A percentile compares a stretch with the other conserved stretches of the same genome.
These are phyloP conservation scores for Coprinopsis sp. DNA, from an alignment of 768 basidiomycete species.

Conservation along the genomic window DNA sequence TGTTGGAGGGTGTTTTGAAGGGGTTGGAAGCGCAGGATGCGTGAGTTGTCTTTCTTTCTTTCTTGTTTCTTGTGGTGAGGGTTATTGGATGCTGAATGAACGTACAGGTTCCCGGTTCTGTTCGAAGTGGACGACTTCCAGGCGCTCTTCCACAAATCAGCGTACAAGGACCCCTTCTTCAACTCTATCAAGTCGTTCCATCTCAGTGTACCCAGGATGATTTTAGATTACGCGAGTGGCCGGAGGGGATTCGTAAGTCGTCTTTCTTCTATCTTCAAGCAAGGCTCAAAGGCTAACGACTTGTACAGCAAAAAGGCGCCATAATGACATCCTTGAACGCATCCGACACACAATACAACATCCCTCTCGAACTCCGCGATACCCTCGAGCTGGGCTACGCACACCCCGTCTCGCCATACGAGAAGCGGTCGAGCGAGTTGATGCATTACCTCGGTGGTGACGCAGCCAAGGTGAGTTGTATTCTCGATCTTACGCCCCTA, in stretches of 20 bases:
- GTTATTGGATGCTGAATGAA: background rate
- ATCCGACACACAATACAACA: constrained; percentile 52
- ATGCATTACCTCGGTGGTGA: too few relatives aligned
- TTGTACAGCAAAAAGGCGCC: constrained; percentile 57
- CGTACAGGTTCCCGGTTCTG: constrained; percentile 64
- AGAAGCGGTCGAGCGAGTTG: constrained; percentile 46
- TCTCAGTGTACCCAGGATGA: constrained; percentile 69
- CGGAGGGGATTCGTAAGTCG: constrained; percentile 57
- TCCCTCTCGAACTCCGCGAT: constrained; percentile 61
- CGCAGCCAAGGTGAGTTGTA: too few relatives aligned
- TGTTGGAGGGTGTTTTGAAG: constrained; percentile 54
- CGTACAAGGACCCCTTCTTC: constrained; percentile 74
- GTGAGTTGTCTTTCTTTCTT: constrained; percentile 35
- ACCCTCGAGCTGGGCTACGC: constrained; percentile 46
- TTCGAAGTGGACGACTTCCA: constrained; percentile 89
- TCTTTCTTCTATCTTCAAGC: background rate
- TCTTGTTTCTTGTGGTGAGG: too few relatives aligned
- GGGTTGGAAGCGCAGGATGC: constrained; percentile 60
- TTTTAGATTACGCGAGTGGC: constrained; percentile 79
- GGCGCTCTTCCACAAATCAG: constrained; percentile 61
- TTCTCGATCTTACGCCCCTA: too few relatives aligned
- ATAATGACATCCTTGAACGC: constrained; percentile 67
- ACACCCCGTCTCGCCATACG: constrained; percentile 40
- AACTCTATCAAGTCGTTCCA: constrained; percentile 67
- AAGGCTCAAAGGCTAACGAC: background rate